Evolutionary conservation across 306 rosid genomes (phyloP), one percentile per base, ranked within the genome.

Genomic region (Ziziphus jujuba): DNA sequence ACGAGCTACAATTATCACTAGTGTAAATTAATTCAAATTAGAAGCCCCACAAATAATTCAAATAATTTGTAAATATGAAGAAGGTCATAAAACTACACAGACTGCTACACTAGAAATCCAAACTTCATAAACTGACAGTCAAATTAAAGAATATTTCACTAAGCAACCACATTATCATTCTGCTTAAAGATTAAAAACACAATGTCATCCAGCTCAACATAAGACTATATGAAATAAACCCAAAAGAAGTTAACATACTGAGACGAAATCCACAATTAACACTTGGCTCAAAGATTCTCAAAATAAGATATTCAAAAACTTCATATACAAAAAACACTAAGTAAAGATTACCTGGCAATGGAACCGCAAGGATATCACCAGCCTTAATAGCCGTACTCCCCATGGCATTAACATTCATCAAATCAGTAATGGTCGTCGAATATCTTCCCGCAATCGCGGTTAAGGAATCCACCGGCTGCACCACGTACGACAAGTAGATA

Each of bases 361-460:
- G 99, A 57, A 95, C 69, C 13, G 99, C 90, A 56, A 90, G 89
- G 48, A 95, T 95, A 74, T 95, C 99, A 20, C 86, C 90, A 34
- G 77, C 87, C 59, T 66, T 66, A 43, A 95, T 75, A 57, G 92
- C 73, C 4, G 95, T 67, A 31, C 72, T 80, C n/a, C 99, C 99
- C 99, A 95, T 73, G 36, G 97, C 95, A 84, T 95, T 95, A 25
- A 87, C 99, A 81, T 88, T 84, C 99, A 95, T 95, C 92, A 95
- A 90, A 75, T 95, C 99, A 31, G 97, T 85, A 19, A 95, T 73
- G 25, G 99, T 95, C 13, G 99, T 95, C 38, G 78, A 71, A 62
- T 95, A 95, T 72, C 84, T 81, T 0, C 87, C 71, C 0, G 99
- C 97, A 69, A 95, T 82, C 47, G 83, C 88, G 22, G 83, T 65